Percentiles rank a stretch among this genome's conserved stretches.
These are phyloP conservation scores for Tylopilus sp. DNA, from an alignment of 768 basidiomycete species.

Conservation along the genomic window DNA sequence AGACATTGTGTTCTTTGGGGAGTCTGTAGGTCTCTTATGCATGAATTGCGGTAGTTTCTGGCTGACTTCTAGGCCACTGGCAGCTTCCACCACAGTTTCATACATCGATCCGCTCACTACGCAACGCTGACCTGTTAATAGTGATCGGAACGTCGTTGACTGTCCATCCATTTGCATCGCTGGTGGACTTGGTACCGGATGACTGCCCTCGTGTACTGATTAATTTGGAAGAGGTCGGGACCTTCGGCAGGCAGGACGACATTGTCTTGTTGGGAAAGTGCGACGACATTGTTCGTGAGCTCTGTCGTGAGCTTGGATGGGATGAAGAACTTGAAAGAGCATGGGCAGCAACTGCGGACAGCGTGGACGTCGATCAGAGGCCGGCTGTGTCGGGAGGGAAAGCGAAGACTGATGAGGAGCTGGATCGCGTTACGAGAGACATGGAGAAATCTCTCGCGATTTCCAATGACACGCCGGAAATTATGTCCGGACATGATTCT, in stretches of 20 bases:
- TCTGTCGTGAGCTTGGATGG: slow-evolving; percentile 76
- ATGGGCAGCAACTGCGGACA: slow-evolving; percentile 52
- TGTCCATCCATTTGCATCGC: slow-evolving; percentile 83
- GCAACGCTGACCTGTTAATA: slow-evolving; percentile 79
- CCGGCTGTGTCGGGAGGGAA: slow-evolving; percentile 3
- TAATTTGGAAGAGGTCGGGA: slow-evolving; percentile 80
- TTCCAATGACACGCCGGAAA: slow-evolving; percentile 4
- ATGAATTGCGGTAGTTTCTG: background rate
- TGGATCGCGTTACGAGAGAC: slow-evolving; percentile 26
- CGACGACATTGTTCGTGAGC: slow-evolving; percentile 59
- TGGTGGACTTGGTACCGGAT: slow-evolving; percentile 53
- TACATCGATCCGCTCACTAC: slow-evolving; percentile 47
- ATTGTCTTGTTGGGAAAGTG: slow-evolving; percentile 67
- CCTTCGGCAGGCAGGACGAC: slow-evolving; percentile 57
- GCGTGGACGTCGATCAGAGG: slow-evolving; percentile 18
- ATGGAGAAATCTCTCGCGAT: slow-evolving; percentile 21
- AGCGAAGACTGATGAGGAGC: slow-evolving; percentile 16
- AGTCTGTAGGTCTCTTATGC: slow-evolving; percentile 47
- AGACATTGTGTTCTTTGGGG: slow-evolving; percentile 95
- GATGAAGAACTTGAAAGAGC: slow-evolving; percentile 51
- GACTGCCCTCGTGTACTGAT: slow-evolving; percentile 81
- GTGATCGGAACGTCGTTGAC: slow-evolving; percentile 89
- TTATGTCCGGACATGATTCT: background rate
- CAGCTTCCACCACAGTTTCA: slow-evolving; percentile 78
- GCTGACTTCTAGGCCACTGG: slow-evolving; percentile 1